Evolutionary conservation across 2,329 filamentous ascomycete genomes (phyloP).

Genomic region (Diplocarpon rosae): DNA sequence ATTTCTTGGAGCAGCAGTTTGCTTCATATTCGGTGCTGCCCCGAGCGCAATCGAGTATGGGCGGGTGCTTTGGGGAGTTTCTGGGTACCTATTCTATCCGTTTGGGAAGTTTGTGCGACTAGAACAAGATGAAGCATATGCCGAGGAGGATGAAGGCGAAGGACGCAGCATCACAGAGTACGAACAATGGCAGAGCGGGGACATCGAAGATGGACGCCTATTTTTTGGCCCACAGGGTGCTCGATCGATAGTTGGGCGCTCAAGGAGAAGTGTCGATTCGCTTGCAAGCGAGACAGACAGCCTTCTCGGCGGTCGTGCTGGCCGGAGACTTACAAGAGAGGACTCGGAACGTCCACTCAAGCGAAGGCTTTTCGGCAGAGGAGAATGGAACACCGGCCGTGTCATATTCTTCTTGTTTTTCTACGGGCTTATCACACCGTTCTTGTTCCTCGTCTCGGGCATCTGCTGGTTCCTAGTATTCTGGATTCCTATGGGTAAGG

Average conservation of each 20-base stretch:
- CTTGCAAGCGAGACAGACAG: constrained; percentile 77
- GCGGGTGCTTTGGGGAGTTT: constrained; percentile 69
- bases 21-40: constrained; percentile 67
- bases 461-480: constrained; percentile 97
- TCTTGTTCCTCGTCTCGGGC: constrained; percentile 72
- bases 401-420: constrained; percentile 96
- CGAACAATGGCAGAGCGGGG: constrained; percentile 96
- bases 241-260: constrained; percentile 74
- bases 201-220: constrained; percentile 86
- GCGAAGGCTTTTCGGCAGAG: constrained; percentile 82
- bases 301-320: constrained; percentile 63
- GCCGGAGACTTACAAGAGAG: constrained; percentile 37
- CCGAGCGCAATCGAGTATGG: constrained; percentile 80
- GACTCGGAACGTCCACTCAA: constrained; percentile 45
- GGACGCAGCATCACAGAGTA: constrained; percentile 97
- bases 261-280: constrained; percentile 82
- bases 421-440: constrained; percentile 81
- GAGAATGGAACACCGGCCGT: constrained; percentile 88
- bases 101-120: constrained; percentile 94
- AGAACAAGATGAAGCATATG: constrained; percentile 86
- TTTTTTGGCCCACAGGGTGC: constrained; percentile 77
- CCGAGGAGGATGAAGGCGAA: constrained; percentile 90
- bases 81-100: constrained; percentile 84
- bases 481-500: constrained; percentile 96
- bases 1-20: constrained; percentile 62